A percentile compares a stretch with the other conserved stretches of the same genome.
Evolutionary conservation across 2,329 filamentous ascomycete genomes (phyloP).

Genomic region (Monosporascus sp.): DNA sequence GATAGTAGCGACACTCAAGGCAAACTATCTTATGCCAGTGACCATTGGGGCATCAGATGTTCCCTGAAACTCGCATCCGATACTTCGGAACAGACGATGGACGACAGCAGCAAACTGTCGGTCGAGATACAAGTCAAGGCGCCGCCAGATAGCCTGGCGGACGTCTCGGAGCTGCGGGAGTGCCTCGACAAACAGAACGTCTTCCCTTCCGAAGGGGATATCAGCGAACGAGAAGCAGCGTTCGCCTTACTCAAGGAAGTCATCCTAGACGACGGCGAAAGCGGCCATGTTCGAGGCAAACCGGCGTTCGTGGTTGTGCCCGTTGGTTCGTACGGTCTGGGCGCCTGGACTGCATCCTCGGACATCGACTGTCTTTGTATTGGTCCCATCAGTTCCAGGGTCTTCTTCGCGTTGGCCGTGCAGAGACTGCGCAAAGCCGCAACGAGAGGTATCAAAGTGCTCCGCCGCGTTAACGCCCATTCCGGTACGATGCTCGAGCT

Average conservation of each 20-base stretch:
- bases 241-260: conserved; percentile 39
- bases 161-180: conserved; percentile 29
- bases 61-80: conserved; percentile 25
- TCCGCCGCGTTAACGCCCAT: conserved; percentile 53
- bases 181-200: conserved; percentile 32
- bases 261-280: conserved; percentile 32
- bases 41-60: conserved; percentile 55
- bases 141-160: conserved; percentile 26
- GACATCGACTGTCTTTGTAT: conserved; percentile 64
- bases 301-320: conserved; percentile 48
- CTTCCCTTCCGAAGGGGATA: conserved; percentile 44
- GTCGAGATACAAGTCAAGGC: conserved; percentile 29
- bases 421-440: conserved; percentile 47
- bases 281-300: conserved; percentile 14
- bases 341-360: conserved; percentile 54
- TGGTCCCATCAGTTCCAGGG: conserved; percentile 53
- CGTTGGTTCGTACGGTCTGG: conserved; percentile 62
- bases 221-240: conserved; percentile 34
- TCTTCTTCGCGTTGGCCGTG: conserved; percentile 55
- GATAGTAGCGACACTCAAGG: background rate
- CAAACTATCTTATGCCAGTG: conserved; percentile 36
- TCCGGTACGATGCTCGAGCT: conserved; percentile 62
- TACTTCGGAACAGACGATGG: conserved; percentile 5
- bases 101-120: conserved; percentile 19
- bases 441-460: conserved; percentile 38